Evolutionary conservation across 2,329 filamentous ascomycete species (phyloP), one percentile per base, ranked within the genome.

Genomic region (Alternaria postmessia): DNA sequence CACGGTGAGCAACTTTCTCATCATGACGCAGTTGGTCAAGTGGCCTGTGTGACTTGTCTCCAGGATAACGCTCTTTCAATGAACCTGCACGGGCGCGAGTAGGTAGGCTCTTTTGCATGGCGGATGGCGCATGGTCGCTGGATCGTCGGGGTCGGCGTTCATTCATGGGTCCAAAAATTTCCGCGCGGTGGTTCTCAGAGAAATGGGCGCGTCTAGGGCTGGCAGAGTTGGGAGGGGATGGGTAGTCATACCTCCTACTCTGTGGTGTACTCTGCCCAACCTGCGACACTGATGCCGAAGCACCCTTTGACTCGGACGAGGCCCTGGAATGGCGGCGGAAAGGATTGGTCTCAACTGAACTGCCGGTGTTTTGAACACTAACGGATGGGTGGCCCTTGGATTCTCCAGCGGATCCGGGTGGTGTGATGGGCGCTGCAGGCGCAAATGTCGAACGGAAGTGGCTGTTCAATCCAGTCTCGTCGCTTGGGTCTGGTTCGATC

Each of bases 11-110:
- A 51, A 83, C 82, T 69, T 87, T 88, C 56, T 83, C 83, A 62
- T 92, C 88, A 52, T 84, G 83, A 63, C 84, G 84, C 69, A 93
- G 82, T 58, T 88, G 85, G 43, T 91, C 89, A 20, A 93, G 84
- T 1, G 91, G 91, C 41, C 88, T 81, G 66, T 88, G 84, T 54
- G 86, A 87, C 78, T 85, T 84, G 72, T 91, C 89, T 64, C 88
- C 88, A 1, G 88, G 86, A 67, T 82, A 90, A 57, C 88, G 83
- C 75, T 86, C 83, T 52, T 77, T 81, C 36, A 89, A 77, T n/a
- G 87, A 89, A 72, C 80, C 83, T 38, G 80, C 80, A 58, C 82
- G 79, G 26, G 57, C 64, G 54, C 77, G 74, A 61, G 46, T 49
- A 14, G 46, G 32, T 18, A 71, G 60, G 41, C 60, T 67, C 59